These are phyloP conservation scores for Neltuma alba DNA, from an alignment of 306 rosid species.

Conservation along the genomic window DNA sequence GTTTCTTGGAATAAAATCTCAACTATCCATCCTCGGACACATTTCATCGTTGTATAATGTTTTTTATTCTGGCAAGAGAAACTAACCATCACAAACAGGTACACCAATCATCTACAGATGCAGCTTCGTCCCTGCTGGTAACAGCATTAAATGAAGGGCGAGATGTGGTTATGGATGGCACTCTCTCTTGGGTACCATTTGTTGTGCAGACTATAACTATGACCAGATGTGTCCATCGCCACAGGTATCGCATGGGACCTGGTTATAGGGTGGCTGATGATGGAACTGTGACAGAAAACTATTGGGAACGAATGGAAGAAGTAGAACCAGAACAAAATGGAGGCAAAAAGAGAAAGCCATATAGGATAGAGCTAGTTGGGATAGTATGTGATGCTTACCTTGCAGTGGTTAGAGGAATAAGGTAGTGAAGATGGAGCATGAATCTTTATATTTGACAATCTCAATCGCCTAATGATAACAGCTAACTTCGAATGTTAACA, in stretches of 20 bases:
- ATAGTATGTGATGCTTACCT: constrained; percentile 97
- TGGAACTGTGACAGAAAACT: constrained; percentile 72
- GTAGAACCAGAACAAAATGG: constrained; percentile 72
- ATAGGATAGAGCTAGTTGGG: constrained; percentile 95
- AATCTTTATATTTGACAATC: constrained; percentile 19
- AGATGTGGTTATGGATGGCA: constrained; percentile 97
- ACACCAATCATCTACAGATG: constrained; percentile 95
- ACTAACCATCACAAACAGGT: constrained; percentile 55
- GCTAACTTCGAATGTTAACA: constrained; percentile 43
- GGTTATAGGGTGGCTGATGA: constrained; percentile 70
- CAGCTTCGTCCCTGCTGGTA: constrained; percentile 96
- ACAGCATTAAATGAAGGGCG: constrained; percentile 87
- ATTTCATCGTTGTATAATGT: constrained; percentile 5
- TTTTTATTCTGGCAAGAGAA: constrained; percentile 12
- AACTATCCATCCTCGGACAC: neutral
- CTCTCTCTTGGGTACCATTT: constrained; percentile 94
- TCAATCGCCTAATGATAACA: constrained; percentile 5
- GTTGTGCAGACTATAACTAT: constrained; percentile 96
- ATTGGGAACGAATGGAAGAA: constrained; percentile 76
- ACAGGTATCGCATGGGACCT: constrained; percentile 94
- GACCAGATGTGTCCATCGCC: constrained; percentile 96
- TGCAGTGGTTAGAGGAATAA: constrained; percentile 93
- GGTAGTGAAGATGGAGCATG: constrained; percentile 50
- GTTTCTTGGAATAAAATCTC: neutral
- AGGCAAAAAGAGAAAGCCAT: constrained; percentile 87